These are phyloP conservation scores for Backusella morwellensis DNA, from an alignment of 192 early-diverging fungal species.

Conservation along the genomic window DNA sequence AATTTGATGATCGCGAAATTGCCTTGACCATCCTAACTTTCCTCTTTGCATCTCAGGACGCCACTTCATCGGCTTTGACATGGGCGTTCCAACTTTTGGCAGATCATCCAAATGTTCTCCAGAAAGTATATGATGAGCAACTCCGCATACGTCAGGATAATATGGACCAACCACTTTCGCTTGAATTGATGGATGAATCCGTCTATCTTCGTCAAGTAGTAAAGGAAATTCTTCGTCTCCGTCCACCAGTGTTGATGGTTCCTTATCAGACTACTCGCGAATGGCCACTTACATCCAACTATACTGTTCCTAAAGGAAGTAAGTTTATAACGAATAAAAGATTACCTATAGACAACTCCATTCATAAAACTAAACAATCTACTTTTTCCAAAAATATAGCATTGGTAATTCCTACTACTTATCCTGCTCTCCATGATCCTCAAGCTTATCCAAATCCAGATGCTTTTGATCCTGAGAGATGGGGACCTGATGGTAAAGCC, in stretches of 20 bases:
- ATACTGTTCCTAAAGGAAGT: constrained; percentile 37
- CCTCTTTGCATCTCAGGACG: constrained; percentile 45
- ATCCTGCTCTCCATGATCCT: constrained; percentile 41
- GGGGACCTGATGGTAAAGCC: constrained; percentile 33
- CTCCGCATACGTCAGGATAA: constrained; percentile 20
- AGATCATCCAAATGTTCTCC: constrained; percentile 41
- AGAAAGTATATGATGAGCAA: constrained; percentile 35
- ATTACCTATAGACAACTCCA: not conserved
- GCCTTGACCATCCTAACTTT: constrained; percentile 45
- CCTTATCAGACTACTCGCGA: constrained; percentile 37
- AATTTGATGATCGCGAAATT: constrained; percentile 40
- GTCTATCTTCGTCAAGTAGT: constrained; percentile 38
- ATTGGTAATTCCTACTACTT: constrained; percentile 41
- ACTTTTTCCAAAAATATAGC: not conserved
- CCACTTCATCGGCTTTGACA: constrained; percentile 42
- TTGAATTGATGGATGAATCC: constrained; percentile 36
- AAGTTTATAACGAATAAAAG: not conserved
- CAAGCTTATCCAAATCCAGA: constrained; percentile 37
- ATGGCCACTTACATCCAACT: constrained; percentile 28
- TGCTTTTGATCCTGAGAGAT: constrained; percentile 37
- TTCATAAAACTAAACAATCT: not conserved
- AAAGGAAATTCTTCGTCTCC: constrained; percentile 36
- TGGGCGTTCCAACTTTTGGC: constrained; percentile 47
- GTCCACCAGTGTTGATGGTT: constrained; percentile 42
- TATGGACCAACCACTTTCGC: constrained; percentile 2